Evolutionary conservation across 2,329 filamentous ascomycete species (phyloP).

Genomic region (Lasiodiplodia citricola): DNA sequence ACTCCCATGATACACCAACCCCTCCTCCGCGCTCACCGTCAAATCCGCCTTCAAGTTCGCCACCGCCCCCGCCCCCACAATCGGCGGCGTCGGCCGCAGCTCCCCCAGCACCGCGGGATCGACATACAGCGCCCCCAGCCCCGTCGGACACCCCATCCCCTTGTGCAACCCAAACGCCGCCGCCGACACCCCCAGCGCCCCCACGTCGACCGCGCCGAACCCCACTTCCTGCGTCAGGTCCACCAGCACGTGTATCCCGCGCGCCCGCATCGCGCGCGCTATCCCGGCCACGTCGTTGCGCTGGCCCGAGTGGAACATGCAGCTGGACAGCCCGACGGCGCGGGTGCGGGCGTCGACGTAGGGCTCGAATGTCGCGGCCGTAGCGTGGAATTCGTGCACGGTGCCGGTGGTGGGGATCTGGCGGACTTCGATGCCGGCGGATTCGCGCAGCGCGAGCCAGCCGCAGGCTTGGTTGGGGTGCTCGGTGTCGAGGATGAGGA

Average conservation of each 20-base stretch:
- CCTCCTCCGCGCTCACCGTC: background rate
- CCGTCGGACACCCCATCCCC: background rate
- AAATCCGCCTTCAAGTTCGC: background rate
- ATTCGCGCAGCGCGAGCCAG: background rate
- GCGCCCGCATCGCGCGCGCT: background rate
- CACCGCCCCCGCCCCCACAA: background rate
- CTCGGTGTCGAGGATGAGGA: slow-evolving; percentile 4
- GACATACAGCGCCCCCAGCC: background rate
- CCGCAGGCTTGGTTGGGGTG: slow-evolving; percentile 2
- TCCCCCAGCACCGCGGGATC: background rate
- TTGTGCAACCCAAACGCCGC: background rate
- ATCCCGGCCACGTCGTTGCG: background rate
- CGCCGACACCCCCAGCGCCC: background rate
- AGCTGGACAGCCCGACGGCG: background rate
- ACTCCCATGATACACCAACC: background rate
- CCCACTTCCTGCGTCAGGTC: background rate
- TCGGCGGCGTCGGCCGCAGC: background rate
- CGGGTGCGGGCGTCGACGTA: slow-evolving; percentile 3
- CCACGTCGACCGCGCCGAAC: background rate
- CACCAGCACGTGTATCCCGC: background rate
- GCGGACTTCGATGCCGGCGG: background rate
- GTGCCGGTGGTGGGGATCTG: background rate
- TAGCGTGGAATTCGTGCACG: background rate
- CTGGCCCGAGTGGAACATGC: slow-evolving; percentile 9
- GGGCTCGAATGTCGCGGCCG: background rate